Percentiles rank a stretch among this genome's conserved stretches.
These are phyloP conservation scores for Lachancea nothofagi DNA, from an alignment of 805 yeast genomes.

Conservation along the genomic window DNA sequence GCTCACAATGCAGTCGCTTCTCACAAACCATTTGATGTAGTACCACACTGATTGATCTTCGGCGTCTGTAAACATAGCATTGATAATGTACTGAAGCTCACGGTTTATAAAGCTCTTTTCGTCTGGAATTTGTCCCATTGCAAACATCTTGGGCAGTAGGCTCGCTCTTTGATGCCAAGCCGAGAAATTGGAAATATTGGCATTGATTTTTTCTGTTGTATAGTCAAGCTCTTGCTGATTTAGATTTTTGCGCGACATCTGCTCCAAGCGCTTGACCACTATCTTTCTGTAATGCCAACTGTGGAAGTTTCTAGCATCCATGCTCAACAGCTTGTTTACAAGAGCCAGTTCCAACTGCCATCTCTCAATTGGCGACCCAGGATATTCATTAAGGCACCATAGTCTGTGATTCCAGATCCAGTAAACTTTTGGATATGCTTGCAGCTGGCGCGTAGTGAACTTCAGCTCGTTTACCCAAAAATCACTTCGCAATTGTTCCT, in stretches of 20 bases:
- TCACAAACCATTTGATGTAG: constrained; percentile 74
- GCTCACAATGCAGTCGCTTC: constrained; percentile 29
- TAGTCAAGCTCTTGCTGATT: constrained; percentile 59
- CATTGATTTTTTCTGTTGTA: constrained; percentile 72
- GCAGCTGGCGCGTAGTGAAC: constrained; percentile 54
- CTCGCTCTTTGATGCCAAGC: constrained; percentile 92
- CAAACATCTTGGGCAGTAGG: constrained; percentile 51
- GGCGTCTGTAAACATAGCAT: constrained; percentile 88
- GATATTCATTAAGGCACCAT: constrained; percentile 64
- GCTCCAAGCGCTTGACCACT: constrained; percentile 41
- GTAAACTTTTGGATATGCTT: constrained; percentile 77
- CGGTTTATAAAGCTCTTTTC: constrained; percentile 36
- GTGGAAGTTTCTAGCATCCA: constrained; percentile 83
- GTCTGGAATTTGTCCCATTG: constrained; percentile 20
- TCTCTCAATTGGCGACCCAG: constrained; percentile 37
- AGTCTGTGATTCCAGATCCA: constrained; percentile 95
- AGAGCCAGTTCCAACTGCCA: constrained; percentile 71
- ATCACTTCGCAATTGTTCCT: constrained; percentile 21
- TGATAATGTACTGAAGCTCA: constrained; percentile 66
- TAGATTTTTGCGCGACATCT: constrained; percentile 25
- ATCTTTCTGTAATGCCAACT: constrained; percentile 93
- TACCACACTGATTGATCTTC: constrained; percentile 94
- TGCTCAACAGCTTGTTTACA: constrained; percentile 58
- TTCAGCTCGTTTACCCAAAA: constrained; percentile 51
- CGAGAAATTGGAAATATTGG: constrained; percentile 84